These are phyloP conservation scores for Acidomyces sp. DNA, from an alignment of 495 filamentous ascomycete genomes.

Conservation along the genomic window DNA sequence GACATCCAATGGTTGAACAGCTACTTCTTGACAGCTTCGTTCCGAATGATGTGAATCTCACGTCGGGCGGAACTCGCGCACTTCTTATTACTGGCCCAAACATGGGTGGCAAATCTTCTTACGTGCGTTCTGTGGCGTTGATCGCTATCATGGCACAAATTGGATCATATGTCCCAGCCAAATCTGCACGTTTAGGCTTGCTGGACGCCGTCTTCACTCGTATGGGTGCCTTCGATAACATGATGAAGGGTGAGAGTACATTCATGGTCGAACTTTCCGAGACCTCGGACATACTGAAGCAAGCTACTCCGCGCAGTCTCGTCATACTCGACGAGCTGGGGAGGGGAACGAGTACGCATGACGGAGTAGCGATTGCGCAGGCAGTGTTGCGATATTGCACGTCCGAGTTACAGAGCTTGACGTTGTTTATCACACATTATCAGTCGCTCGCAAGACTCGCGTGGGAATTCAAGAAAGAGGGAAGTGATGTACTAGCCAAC, in stretches of 20 bases:
- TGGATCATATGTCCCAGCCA: slow-evolving; percentile 83
- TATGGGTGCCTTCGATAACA: slow-evolving; percentile 95
- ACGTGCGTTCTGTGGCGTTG: slow-evolving; percentile 82
- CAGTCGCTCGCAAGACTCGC: slow-evolving; percentile 67
- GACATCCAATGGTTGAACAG: slow-evolving; percentile 95
- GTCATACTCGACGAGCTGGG: slow-evolving; percentile 95
- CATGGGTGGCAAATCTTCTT: slow-evolving; percentile 96
- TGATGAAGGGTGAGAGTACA: slow-evolving; percentile 86
- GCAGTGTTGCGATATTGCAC: slow-evolving; percentile 78
- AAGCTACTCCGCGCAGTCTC: slow-evolving; percentile 65
- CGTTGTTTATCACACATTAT: slow-evolving; percentile 95
- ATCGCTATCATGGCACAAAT: slow-evolving; percentile 90
- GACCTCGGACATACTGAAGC: slow-evolving; percentile 78
- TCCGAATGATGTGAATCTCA: slow-evolving; percentile 70
- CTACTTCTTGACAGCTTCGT: slow-evolving; percentile 79
- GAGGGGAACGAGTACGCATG: slow-evolving; percentile 82
- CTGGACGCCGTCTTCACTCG: slow-evolving; percentile 88
- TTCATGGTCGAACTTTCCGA: slow-evolving; percentile 98
- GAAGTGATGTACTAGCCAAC: no score
- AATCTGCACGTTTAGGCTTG: slow-evolving; percentile 59
- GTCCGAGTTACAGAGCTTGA: slow-evolving; percentile 57
- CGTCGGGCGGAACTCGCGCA: slow-evolving; percentile 49
- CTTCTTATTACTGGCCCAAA: slow-evolving; percentile 92
- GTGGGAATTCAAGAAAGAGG: slow-evolving; percentile 46
- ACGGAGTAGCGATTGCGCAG: slow-evolving; percentile 91